Evolutionary conservation across 176 grass and related monocot genomes (phyloP), one percentile per base, ranked within the genome.

Genomic region (Bolboschoenus planiculmis): DNA sequence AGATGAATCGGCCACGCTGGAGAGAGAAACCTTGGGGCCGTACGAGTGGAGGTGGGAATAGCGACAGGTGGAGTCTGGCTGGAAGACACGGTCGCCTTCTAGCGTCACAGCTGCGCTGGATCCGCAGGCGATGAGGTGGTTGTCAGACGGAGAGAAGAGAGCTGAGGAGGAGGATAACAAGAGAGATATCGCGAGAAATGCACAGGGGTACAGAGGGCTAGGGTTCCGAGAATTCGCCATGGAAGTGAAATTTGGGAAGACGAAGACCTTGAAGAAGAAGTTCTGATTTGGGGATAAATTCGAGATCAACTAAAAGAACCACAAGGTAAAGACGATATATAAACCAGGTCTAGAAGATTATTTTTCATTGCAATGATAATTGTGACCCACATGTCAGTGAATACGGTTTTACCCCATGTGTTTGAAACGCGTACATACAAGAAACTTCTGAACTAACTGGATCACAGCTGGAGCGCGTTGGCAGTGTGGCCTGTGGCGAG

Each of bases 61-160:
- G 13, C 80, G 65, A 84, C 84, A 91, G 43, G 82, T 85, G 23
- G 90, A 75, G 65, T 97, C 95, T 0, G 92, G 87, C 57, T 92
- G 63, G 88, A 94, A 98, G 37, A 87, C 83, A 71, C 95, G 95
- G 61, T 87, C 80, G 87, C 92, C 95, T n/a, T 78, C 87, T 35
- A 95, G 84, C 21, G 78, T 55, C 30, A 47, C 66, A 30, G 92
- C 74, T 21, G 55, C 81, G 8, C 59, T 58, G 39, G 92, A 80
- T 18, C 92, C 95, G 81, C 95, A 98, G 55, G 92, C 87, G 81
- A 98, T 60, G 44, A 98, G 95, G 90, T 95, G 90, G 89, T 91
- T 90, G 75, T 95, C 95, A 24, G 3, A 44, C 35, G 95, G 95
- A 14, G 85, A 67, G 84, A 87, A 98, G 16, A 84, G 84, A 39